Conservation (phyloP, 176 grass and related monocot species). For the Chrysopogon serrulatus region DNA sequence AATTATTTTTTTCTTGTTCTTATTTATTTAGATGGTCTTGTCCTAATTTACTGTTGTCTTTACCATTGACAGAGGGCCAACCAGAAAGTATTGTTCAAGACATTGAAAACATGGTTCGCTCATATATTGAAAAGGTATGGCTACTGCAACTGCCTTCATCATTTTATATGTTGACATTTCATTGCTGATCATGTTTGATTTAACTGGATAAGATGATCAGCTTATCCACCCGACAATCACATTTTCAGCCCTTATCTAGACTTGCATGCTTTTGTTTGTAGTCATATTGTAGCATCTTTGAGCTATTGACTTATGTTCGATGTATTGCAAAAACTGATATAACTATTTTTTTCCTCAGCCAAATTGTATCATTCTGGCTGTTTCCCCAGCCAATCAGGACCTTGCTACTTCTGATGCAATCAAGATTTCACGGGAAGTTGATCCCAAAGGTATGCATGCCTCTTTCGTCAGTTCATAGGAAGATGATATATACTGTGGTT, state of each 20-base stretch:
- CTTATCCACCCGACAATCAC: background rate
- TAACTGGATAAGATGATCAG: background rate
- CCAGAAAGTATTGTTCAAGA: slow-evolving; percentile 74
- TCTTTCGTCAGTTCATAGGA: background rate
- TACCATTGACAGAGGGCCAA: slow-evolving; percentile 67
- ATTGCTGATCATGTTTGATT: slow-evolving; percentile 6
- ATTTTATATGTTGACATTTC: background rate
- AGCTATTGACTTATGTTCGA: background rate
- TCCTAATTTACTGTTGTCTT: slow-evolving; percentile 2
- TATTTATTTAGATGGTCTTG: slow-evolving; percentile 1
- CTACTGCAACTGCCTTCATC: background rate
- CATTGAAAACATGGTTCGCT: slow-evolving; percentile 96
- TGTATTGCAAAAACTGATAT: background rate
- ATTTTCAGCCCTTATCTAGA: background rate
- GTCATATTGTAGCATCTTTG: background rate
- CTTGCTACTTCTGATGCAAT: slow-evolving; percentile 99
- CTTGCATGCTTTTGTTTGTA: slow-evolving; percentile 1
- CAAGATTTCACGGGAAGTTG: slow-evolving; percentile 97
- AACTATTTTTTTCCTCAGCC: slow-evolving; percentile 56
- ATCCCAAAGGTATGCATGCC: slow-evolving; percentile 85
- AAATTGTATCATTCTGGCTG: slow-evolving; percentile 93
- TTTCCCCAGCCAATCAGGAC: slow-evolving; percentile 99
- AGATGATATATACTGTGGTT: background rate
- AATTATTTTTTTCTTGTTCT: slow-evolving; percentile 14
- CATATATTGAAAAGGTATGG: slow-evolving; percentile 96